Percentiles rank a stretch among this genome's conserved stretches.
These are phyloP conservation scores for Moricandia arvensis DNA, from an alignment of 345 rosid genomes.

Conservation along the genomic window DNA sequence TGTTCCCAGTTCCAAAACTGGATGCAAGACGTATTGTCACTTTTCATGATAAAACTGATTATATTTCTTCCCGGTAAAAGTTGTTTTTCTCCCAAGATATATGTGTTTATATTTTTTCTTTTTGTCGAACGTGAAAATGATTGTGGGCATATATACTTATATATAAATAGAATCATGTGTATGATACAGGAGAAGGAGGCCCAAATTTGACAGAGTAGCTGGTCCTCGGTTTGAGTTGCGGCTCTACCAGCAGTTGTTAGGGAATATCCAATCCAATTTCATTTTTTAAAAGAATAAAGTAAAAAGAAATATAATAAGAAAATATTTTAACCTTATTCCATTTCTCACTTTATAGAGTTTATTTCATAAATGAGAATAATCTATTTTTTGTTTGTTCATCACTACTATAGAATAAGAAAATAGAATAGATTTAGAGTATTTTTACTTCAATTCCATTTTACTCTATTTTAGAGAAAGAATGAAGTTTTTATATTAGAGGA, in stretches of 20 bases:
- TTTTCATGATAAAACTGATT: conserved; percentile 74
- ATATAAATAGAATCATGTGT: conserved; percentile 59
- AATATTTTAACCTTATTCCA: too few relatives aligned
- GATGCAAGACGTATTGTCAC: conserved; percentile 78
- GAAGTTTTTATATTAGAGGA: too few relatives aligned
- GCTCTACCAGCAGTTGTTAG: conserved; percentile 50
- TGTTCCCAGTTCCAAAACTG: conserved; percentile 85
- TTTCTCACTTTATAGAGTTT: too few relatives aligned
- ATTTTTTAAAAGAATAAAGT: too few relatives aligned
- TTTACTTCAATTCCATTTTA: too few relatives aligned
- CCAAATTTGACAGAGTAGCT: conserved; percentile 70
- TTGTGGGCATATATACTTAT: background rate
- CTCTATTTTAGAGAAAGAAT: too few relatives aligned
- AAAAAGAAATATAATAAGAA: too few relatives aligned
- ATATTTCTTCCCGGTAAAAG: conserved; percentile 81
- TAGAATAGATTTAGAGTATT: too few relatives aligned
- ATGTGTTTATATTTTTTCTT: background rate
- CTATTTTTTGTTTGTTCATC: too few relatives aligned
- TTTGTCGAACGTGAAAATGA: background rate
- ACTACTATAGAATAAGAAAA: too few relatives aligned
- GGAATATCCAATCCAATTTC: too few relatives aligned
- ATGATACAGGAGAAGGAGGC: conserved; percentile 70
- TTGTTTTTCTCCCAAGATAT: background rate
- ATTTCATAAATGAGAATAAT: too few relatives aligned
- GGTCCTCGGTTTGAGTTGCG: conserved; percentile 91